These are phyloP conservation scores for Phanerochaete carnosa DNA, from an alignment of 768 basidiomycete genomes.

Conservation along the genomic window DNA sequence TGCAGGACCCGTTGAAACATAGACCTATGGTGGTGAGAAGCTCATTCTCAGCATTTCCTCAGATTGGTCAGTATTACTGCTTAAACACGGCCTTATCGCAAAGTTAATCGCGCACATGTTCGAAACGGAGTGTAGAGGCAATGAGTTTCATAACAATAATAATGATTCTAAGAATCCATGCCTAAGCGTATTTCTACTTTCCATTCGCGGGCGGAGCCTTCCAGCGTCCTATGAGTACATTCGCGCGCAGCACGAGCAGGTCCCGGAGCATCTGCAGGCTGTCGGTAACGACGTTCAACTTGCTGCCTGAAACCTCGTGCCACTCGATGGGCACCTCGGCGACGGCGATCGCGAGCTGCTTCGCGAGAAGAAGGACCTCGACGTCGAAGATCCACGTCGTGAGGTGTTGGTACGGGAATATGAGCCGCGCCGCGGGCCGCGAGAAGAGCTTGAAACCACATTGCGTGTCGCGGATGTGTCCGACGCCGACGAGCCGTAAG, in stretches of 20 bases:
- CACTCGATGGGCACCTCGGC: constrained; percentile 86
- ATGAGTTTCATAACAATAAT: not conserved
- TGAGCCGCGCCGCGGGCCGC: constrained; percentile 70
- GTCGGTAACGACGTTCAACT: constrained; percentile 81
- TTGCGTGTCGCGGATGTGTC: constrained; percentile 90
- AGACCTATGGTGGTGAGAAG: not conserved
- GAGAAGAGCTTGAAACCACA: constrained; percentile 98
- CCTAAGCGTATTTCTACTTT: not conserved
- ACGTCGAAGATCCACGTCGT: constrained; percentile 97
- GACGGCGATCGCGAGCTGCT: constrained; percentile 74
- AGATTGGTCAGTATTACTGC: not conserved
- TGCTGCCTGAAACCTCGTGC: constrained; percentile 93
- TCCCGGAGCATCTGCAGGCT: constrained; percentile 89
- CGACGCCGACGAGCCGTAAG: constrained; percentile 84
- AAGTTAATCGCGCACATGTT: not conserved
- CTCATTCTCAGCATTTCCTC: not conserved
- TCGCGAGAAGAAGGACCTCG: constrained; percentile 84
- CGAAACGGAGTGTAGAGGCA: not conserved
- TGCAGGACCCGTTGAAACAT: constrained; percentile 5
- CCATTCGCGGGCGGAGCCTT: constrained; percentile 24
- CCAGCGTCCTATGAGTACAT: constrained; percentile 81
- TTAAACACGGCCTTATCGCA: not conserved
- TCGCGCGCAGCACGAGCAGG: constrained; percentile 77
- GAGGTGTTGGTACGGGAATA: constrained; percentile 87
- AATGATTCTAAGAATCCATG: not conserved